Conservation (phyloP, 257 asterid species). For the Solanum tarijense region DNA sequence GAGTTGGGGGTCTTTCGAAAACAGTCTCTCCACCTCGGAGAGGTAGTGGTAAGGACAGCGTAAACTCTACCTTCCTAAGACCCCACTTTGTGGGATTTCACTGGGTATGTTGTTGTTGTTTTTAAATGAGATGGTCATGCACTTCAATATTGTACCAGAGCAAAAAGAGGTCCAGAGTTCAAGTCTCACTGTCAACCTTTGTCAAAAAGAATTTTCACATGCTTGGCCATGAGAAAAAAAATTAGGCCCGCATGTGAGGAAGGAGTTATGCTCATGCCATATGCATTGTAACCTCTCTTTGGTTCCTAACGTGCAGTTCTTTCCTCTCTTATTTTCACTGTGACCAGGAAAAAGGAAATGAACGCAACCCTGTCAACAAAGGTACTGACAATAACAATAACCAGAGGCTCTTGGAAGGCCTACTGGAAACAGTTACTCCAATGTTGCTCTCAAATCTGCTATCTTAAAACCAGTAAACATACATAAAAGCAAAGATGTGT, state of each 20-base stretch:
- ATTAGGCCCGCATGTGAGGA: not conserved
- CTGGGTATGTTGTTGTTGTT: not conserved
- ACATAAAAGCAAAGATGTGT: not conserved
- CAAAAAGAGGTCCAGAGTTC: not conserved
- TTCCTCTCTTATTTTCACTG: not conserved
- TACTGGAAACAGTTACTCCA: not conserved
- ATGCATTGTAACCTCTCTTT: not conserved
- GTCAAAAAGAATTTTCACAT: not conserved
- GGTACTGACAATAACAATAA: not conserved
- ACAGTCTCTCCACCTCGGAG: not conserved
- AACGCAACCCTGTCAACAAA: not conserved
- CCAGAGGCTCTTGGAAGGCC: not conserved
- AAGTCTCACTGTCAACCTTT: not conserved
- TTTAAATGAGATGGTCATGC: not conserved
- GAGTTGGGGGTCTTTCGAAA: too few species aligned
- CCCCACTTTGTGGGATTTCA: not conserved
- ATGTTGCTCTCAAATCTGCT: not conserved
- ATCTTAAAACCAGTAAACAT: not conserved
- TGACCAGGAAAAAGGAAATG: not conserved
- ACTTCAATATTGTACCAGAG: not conserved
- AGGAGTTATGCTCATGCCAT: not conserved
- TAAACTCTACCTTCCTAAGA: not conserved
- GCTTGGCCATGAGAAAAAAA: not conserved
- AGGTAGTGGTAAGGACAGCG: not conserved
- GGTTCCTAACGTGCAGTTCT: not conserved